These are phyloP conservation scores for Ziziphus jujuba DNA, from an alignment of 306 rosid genomes.

Conservation along the genomic window DNA sequence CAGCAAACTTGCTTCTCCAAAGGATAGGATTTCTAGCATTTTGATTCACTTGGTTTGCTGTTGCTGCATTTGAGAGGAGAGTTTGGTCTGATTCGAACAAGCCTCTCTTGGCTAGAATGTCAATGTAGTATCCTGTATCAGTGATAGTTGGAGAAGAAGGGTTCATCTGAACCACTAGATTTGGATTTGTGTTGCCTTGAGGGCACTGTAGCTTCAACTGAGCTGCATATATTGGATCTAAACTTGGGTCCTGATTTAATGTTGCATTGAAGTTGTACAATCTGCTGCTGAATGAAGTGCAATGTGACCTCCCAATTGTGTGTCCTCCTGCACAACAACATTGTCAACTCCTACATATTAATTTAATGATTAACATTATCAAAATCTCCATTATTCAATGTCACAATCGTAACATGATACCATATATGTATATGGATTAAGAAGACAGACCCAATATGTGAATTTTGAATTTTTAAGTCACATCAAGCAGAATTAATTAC, in stretches of 20 bases:
- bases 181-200: slow-evolving; percentile 43
- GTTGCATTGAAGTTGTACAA: slow-evolving; percentile 63
- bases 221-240: slow-evolving; percentile 46
- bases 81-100: slow-evolving; percentile 71
- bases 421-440: too few species aligned
- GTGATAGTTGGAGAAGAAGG: slow-evolving; percentile 45
- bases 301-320: slow-evolving; percentile 71
- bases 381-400: background rate
- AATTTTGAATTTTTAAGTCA: too few species aligned
- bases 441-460: too few species aligned
- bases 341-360: background rate
- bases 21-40: slow-evolving; percentile 39
- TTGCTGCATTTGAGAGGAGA: slow-evolving; percentile 37
- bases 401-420: too few species aligned
- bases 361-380: background rate
- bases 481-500: too few species aligned
- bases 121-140: slow-evolving; percentile 44
- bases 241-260: slow-evolving; percentile 56
- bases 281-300: slow-evolving; percentile 54
- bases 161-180: slow-evolving; percentile 61
- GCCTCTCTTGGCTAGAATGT: slow-evolving; percentile 47
- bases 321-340: slow-evolving; percentile 57
- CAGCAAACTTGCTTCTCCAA: slow-evolving; percentile 52
- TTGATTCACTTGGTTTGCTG: slow-evolving; percentile 48
- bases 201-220: slow-evolving; percentile 60